Percentiles rank a stretch among this genome's conserved stretches.
phyloP scores from a whole-genome alignment of 1,284 basidiomycete species.

The Heterobasidion parviporum region DNA sequence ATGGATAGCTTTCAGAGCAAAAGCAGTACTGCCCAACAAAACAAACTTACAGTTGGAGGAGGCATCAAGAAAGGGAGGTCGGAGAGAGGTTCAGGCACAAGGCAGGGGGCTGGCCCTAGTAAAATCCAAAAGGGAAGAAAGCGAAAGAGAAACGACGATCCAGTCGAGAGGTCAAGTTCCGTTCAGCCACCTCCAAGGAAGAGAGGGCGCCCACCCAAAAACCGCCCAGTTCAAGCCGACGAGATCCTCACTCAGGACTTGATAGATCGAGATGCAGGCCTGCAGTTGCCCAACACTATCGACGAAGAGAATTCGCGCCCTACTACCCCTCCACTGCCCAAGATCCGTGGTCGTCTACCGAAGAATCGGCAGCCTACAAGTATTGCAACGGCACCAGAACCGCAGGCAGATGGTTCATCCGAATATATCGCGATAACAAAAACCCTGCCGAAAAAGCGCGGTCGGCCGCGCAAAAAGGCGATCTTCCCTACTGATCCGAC shows the following conservation, averaged over 20 bases:
- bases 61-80: constrained; percentile 5
- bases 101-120: not conserved
- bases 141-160: constrained; percentile 13
- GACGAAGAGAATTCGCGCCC: not conserved
- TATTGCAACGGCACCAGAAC: not conserved
- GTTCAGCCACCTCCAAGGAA: constrained; percentile 23
- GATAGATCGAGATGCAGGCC: not conserved
- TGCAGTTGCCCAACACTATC: not conserved
- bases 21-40: constrained; percentile 4
- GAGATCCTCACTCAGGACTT: not conserved
- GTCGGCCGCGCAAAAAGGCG: constrained; percentile 13
- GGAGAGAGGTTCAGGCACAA: constrained; percentile 12
- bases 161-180: constrained; percentile 12
- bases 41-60: constrained; percentile 2
- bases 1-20: constrained; percentile 39
- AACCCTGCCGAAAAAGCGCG: constrained; percentile 19
- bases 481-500: not conserved
- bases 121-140: constrained; percentile 20
- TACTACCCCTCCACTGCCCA: constrained; percentile 8
- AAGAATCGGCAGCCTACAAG: constrained; percentile 12
- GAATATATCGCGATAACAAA: constrained; percentile 1
- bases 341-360: constrained; percentile 26
- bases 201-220: constrained; percentile 7
- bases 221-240: not conserved
- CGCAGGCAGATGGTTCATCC: not conserved